Base-by-base conservation (phyloP, 805 yeast genomes). In the Pichia gijzeniarum region DNA sequence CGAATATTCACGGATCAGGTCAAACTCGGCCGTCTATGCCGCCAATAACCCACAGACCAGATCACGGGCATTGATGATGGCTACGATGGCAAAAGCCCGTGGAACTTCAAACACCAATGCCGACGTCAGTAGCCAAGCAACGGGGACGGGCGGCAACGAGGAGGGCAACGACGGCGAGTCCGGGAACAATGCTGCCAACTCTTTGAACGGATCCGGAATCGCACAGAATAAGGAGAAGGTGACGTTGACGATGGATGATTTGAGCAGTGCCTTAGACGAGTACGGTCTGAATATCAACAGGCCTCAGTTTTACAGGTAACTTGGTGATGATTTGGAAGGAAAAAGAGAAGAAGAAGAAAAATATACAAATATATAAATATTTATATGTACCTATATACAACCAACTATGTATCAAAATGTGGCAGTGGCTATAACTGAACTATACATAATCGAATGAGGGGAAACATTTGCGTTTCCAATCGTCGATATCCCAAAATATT, bases 1-100 rank as follows among this genome's bases (percentile, higher is more conserved):
- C 61, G 99, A 93, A 61, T 90, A 88, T 60, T 85, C 96, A 8
- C 72, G 98, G 49, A 93, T 93, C 53, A 75, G 98, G 51, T 86
- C 93, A n/a, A 72, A 86, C 4, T 79, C 88, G 12, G 80, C 96
- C 0, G 95, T 90, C n/a, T 81, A 85, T 56, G 82, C 83, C 56
- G 79, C 95, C 4, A 73, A 85, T 37, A 87, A 87, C 58, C 95
- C 96, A 7, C 95, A 86, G 60, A 83, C 80, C 1, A 73, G 95
- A 57, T 95, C 93, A 0, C 76, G 87, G 55, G 91, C 87, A 28
- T 69, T 87, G 44, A 68, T 78, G 57, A 61, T 74, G 58, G 82
- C 85, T 39, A 40, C 87, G 69, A 61, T 74, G 60, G 57, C 58
- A 63, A 67, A 54, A 48, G 56, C 60, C 3, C 53, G 49, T 12